Evolutionary conservation across 1,284 basidiomycete species (phyloP).

Genomic region (Sanghuangporus sanghuang): DNA sequence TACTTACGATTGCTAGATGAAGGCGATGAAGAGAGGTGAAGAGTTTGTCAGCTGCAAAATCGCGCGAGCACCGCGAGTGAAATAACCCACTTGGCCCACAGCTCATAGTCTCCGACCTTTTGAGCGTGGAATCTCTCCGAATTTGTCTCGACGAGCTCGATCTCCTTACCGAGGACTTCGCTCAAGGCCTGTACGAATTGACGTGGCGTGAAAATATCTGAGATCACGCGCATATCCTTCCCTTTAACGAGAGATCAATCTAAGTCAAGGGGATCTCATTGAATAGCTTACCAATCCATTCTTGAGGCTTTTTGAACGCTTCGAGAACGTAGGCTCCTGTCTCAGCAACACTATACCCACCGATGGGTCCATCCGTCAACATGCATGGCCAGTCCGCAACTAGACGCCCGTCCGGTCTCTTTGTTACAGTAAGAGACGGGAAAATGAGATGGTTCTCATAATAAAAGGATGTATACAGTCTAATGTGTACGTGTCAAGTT

Average conservation of each 20-base stretch:
- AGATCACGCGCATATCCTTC: slow-evolving; percentile 12
- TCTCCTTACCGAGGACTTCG: slow-evolving; percentile 4
- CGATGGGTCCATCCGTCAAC: slow-evolving; percentile 10
- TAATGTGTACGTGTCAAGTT: neutral
- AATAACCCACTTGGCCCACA: neutral
- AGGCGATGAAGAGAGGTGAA: neutral
- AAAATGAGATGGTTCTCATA: slow-evolving; percentile 20
- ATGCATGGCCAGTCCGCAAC: slow-evolving; percentile 13
- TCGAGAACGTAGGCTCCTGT: slow-evolving; percentile 16
- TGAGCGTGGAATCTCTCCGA: neutral
- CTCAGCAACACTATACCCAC: slow-evolving; percentile 10
- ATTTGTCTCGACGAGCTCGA: slow-evolving; percentile 3
- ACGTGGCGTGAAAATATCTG: slow-evolving; percentile 13
- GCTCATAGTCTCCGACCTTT: neutral
- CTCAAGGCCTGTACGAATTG: neutral
- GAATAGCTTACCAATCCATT: slow-evolving; percentile 14
- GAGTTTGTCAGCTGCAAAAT: neutral
- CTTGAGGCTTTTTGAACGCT: slow-evolving; percentile 18
- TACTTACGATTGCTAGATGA: neutral
- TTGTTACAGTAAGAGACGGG: neutral
- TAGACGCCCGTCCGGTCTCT: neutral
- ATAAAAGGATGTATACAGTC: slow-evolving; percentile 23
- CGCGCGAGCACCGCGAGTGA: neutral
- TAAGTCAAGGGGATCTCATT: neutral
- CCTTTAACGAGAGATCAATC: neutral